A percentile compares a stretch with the other conserved stretches of the same genome.
phyloP scores from a whole-genome alignment of 2,329 filamentous ascomycete genomes.

The Ophiobolus disseminans region DNA sequence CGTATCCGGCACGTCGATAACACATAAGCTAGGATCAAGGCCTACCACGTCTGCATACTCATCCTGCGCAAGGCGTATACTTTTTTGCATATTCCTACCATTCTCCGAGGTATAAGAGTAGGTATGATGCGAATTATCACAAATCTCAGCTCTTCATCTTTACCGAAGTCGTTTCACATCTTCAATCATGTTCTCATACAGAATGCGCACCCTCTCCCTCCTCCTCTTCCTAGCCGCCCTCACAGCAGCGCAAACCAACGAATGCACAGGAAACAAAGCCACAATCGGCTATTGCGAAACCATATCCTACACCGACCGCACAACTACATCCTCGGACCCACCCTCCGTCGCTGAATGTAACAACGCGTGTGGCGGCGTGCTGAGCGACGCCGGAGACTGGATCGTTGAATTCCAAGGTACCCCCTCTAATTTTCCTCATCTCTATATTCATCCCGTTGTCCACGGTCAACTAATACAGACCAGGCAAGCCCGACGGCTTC shows the following conservation, averaged over 20 bases:
- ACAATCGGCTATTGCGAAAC: conserved; percentile 22
- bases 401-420: conserved; percentile 20
- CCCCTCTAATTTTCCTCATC: not conserved
- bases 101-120: too few species aligned
- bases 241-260: conserved; percentile 7
- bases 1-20: not conserved
- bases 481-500: conserved; percentile 24
- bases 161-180: not conserved
- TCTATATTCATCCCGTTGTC: not conserved
- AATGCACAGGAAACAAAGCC: conserved; percentile 13
- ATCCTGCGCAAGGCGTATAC: too few species aligned
- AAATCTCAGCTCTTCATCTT: not conserved
- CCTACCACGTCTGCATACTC: not conserved
- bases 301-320: conserved; percentile 24
- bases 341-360: conserved; percentile 21
- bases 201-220: too few species aligned
- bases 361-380: conserved; percentile 17
- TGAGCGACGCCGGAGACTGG: conserved; percentile 32
- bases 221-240: conserved; percentile 4
- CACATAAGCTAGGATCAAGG: not conserved
- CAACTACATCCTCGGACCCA: conserved; percentile 10
- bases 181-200: not conserved
- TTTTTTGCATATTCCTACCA: too few species aligned
- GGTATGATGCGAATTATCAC: too few species aligned
- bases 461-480: not conserved